Percentiles rank a stretch among this genome's conserved stretches.
Evolutionary conservation across 2,329 filamentous ascomycete genomes (phyloP).

Genomic region (Niveomyces coronatus): DNA sequence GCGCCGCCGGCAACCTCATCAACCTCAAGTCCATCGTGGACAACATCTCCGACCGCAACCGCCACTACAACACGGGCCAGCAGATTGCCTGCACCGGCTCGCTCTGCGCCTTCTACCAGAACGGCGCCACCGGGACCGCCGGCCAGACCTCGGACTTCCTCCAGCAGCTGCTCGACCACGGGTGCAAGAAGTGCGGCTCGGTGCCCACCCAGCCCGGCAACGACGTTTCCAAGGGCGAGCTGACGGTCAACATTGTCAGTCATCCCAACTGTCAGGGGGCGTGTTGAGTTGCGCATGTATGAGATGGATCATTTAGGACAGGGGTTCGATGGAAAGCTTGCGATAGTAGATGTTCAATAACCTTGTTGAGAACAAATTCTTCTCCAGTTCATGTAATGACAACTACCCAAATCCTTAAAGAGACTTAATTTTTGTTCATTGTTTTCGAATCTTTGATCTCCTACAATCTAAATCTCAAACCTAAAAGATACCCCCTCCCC

Average conservation of each 20-base stretch:
- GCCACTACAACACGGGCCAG: slow-evolving; percentile 10
- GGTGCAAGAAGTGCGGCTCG: slow-evolving; percentile 12
- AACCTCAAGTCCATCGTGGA: slow-evolving; percentile 12
- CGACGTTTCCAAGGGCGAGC: slow-evolving; percentile 9
- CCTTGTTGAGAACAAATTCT: too few relatives aligned
- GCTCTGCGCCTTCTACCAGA: slow-evolving; percentile 9
- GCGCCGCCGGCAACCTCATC: slow-evolving; percentile 8
- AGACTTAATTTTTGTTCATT: too few relatives aligned
- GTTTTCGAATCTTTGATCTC: too few relatives aligned
- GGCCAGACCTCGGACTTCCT: background rate
- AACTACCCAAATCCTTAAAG: too few relatives aligned
- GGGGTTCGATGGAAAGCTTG: background rate
- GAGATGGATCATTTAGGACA: background rate
- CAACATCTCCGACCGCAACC: slow-evolving; percentile 9
- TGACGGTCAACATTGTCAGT: slow-evolving; percentile 7
- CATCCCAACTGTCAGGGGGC: slow-evolving; percentile 7
- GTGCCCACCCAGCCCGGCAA: slow-evolving; percentile 8
- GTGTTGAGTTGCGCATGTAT: slow-evolving; percentile 3
- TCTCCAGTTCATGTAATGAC: too few relatives aligned
- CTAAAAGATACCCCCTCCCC: too few relatives aligned
- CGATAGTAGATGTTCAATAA: background rate
- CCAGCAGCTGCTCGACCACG: slow-evolving; percentile 9
- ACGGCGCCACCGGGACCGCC: slow-evolving; percentile 7
- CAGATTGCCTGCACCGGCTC: slow-evolving; percentile 10
- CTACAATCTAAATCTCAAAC: too few relatives aligned